Conservation (phyloP, 257 asterid genomes). For the Thymus quinquecostatus region DNA sequence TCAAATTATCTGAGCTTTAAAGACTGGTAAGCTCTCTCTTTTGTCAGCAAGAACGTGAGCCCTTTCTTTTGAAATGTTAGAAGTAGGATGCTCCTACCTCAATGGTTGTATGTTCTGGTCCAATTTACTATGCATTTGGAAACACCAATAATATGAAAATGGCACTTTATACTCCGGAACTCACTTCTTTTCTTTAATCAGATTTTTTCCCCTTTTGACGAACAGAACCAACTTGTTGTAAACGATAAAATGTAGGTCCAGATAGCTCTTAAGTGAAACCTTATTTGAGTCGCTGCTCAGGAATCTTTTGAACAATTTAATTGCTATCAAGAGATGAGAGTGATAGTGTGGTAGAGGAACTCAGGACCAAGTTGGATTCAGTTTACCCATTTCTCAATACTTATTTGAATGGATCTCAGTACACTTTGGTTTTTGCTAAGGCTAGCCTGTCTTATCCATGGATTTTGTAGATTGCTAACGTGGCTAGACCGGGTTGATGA, state of each 20-base stretch:
- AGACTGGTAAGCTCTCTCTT: slow-evolving; percentile 70
- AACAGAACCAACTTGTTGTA: neutral
- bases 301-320: neutral
- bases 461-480: slow-evolving; percentile 12
- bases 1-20: slow-evolving; percentile 91
- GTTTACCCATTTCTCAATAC: neutral
- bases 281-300: neutral
- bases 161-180: neutral
- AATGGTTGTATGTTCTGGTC: slow-evolving; percentile 15
- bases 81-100: neutral
- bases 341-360: slow-evolving; percentile 17
- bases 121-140: slow-evolving; percentile 9
- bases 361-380: slow-evolving; percentile 23
- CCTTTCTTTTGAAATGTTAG: slow-evolving; percentile 26
- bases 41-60: slow-evolving; percentile 40
- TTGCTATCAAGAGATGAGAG: slow-evolving; percentile 11
- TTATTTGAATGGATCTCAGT: too few species aligned
- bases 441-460: slow-evolving; percentile 4
- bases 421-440: too few species aligned
- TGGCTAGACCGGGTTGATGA: slow-evolving; percentile 18
- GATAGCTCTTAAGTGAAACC: slow-evolving; percentile 25
- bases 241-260: slow-evolving; percentile 14
- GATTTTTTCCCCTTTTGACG: neutral
- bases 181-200: too few species aligned
- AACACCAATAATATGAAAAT: slow-evolving; percentile 1